A percentile compares a stretch with the other conserved stretches of the same genome.
Evolutionary conservation across 345 rosid species (phyloP).

Genomic region (Gossypium ekmanianum): DNA sequence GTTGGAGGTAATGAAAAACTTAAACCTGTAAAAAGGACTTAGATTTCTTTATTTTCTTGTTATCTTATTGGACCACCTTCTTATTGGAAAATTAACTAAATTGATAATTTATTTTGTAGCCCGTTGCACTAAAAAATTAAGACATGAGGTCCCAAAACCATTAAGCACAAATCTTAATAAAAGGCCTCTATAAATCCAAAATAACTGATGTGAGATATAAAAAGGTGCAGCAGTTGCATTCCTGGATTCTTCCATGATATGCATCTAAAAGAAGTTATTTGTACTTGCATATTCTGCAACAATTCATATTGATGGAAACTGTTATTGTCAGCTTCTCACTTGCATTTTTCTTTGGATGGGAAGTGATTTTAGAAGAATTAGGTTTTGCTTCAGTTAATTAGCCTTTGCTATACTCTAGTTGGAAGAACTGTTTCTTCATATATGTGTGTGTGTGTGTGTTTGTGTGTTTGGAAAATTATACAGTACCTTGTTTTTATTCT

Average conservation of each 20-base stretch:
- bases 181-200: neutral
- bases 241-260: neutral
- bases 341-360: neutral
- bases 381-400: neutral
- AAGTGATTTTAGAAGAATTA: neutral
- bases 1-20: slow-evolving; percentile 53
- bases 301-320: neutral
- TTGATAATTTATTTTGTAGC: neutral
- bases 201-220: neutral
- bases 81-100: neutral
- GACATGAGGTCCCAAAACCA: neutral
- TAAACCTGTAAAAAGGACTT: neutral
- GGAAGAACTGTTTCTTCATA: neutral
- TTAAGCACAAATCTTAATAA: neutral
- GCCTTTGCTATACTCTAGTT: neutral
- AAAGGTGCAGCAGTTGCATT: neutral
- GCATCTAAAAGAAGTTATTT: neutral
- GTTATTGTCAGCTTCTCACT: neutral
- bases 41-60: neutral
- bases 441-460: too few relatives aligned
- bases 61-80: neutral
- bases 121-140: neutral
- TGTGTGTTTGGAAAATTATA: neutral
- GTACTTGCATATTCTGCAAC: neutral
- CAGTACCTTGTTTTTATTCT: neutral